phyloP scores from a whole-genome alignment of 1,284 basidiomycete genomes.

The Ustilago loliicola region DNA sequence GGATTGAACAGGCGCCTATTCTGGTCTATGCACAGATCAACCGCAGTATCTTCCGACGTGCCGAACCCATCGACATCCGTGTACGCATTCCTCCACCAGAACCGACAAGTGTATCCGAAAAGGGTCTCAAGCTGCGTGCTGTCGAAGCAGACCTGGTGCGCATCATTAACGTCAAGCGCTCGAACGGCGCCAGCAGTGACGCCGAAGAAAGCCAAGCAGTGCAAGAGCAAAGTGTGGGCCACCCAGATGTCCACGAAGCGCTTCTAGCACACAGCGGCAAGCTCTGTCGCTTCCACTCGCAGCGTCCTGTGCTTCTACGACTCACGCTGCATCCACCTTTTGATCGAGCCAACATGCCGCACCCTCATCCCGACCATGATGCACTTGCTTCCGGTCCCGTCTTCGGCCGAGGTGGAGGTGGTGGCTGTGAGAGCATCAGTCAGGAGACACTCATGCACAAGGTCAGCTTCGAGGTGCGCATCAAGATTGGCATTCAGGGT shows the following conservation, averaged over 20 bases:
- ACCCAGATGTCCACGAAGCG: conserved; percentile 45
- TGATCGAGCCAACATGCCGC: conserved; percentile 59
- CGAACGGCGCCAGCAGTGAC: not conserved
- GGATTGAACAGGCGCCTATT: conserved; percentile 53
- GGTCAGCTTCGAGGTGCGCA: conserved; percentile 63
- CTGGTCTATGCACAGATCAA: conserved; percentile 59
- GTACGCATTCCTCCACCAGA: conserved; percentile 65
- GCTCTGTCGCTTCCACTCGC: conserved; percentile 65
- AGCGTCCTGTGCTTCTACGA: conserved; percentile 56
- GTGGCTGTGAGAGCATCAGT: conserved; percentile 66
- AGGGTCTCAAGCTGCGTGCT: conserved; percentile 57
- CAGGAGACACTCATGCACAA: conserved; percentile 67
- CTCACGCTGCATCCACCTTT: conserved; percentile 66
- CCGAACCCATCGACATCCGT: conserved; percentile 64
- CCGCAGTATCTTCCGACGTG: conserved; percentile 63
- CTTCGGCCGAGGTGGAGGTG: conserved; percentile 58
- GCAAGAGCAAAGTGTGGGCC: not conserved
- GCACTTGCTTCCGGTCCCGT: conserved; percentile 57
- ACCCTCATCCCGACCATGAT: conserved; percentile 67
- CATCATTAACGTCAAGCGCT: conserved; percentile 54
- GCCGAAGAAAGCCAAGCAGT: not conserved
- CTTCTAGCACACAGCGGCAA: conserved; percentile 66
- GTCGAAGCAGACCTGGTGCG: conserved; percentile 65
- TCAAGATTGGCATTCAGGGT: conserved; percentile 57
- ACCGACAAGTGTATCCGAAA: conserved; percentile 46